Conservation (phyloP, 148 eudicot species). For the Rheum nobile region DNA sequence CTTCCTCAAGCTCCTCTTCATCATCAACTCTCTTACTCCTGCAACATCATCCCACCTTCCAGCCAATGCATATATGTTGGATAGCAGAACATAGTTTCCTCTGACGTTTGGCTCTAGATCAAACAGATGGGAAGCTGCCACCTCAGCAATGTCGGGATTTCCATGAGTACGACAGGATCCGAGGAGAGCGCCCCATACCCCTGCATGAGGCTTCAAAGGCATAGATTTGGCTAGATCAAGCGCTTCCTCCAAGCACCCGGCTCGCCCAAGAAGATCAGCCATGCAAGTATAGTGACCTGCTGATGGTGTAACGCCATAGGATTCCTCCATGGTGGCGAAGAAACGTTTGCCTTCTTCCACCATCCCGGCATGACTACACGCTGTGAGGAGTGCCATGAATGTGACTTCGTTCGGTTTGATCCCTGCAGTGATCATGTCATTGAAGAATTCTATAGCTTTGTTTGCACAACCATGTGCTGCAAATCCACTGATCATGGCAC, state of each 20-base stretch:
- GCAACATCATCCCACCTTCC: conserved; percentile 40
- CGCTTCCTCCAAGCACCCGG: conserved; percentile 49
- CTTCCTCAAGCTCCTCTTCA: conserved; percentile 48
- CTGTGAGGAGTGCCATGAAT: conserved; percentile 49
- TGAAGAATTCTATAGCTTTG: conserved; percentile 37
- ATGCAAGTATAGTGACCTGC: conserved; percentile 50
- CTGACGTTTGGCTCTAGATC: conserved; percentile 37
- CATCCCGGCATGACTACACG: conserved; percentile 56
- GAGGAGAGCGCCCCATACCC: conserved; percentile 60
- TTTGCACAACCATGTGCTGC: conserved; percentile 41
- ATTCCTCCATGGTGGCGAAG: conserved; percentile 33
- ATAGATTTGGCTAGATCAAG: conserved; percentile 33
- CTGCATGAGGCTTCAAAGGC: conserved; percentile 38
- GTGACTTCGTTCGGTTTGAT: conserved; percentile 48
- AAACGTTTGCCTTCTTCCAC: conserved; percentile 37
- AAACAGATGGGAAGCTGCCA: conserved; percentile 47
- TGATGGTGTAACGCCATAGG: conserved; percentile 28
- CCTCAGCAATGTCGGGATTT: conserved; percentile 52
- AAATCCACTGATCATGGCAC: conserved; percentile 48
- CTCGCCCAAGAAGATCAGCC: conserved; percentile 55
- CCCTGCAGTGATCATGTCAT: conserved; percentile 32
- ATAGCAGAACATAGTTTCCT: conserved; percentile 46
- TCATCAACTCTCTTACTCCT: conserved; percentile 46
- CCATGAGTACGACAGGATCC: conserved; percentile 56
- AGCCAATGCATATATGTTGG: conserved; percentile 41